Evolutionary conservation across 805 yeast genomes (phyloP), one percentile per base, ranked within the genome.

Genomic region (Kuraishia hungarica): DNA sequence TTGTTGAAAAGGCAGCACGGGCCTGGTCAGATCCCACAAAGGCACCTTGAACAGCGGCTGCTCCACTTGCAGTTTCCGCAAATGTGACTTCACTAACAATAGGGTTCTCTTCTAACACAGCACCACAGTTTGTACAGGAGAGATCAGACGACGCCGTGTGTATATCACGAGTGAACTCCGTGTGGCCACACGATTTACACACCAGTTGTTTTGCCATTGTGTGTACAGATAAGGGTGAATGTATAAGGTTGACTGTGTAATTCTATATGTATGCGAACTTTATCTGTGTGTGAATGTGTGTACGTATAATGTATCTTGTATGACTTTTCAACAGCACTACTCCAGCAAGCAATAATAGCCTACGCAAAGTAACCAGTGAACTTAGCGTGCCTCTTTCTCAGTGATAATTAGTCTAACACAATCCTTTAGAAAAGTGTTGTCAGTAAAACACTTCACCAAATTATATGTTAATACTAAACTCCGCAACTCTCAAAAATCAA

Each of bases 31-130:
- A 87, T 50, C 90, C 89, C 39, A 94, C 86, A 76, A 89, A 92
- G 51, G 96, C 83, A 65, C 99, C 99, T 61, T 93, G 96, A 1
- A 94, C 97, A 53, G 88, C 83, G 39, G 99, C 97, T 15, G 97
- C 97, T 62, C 99, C 99, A 24, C 86, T 79, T 20, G 96, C 79
- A 1, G 92, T 79, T 65, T 96, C 99, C 50, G 96, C 94, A 72
- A 92, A 94, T 13, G 94, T 88, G 54, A 96, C 94, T 67, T 94
- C 99, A 7, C 96, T 84, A 11, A 96, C 98, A 60, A 94, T 93
- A 21, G 96, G 96, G 63, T 90, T 88, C 65, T 92, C 98, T 60
- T 90, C 96, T 56, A 81, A 80, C 29, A 94, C 97, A 21, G 83
- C 73, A 68, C 97, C 97, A 81, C 99, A 94, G 39, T 71, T 67